Percentiles rank a stretch among this genome's conserved stretches.
Evolutionary conservation across 2,329 filamentous ascomycete species (phyloP).

Genomic region (Ceratocystis alfenasii): DNA sequence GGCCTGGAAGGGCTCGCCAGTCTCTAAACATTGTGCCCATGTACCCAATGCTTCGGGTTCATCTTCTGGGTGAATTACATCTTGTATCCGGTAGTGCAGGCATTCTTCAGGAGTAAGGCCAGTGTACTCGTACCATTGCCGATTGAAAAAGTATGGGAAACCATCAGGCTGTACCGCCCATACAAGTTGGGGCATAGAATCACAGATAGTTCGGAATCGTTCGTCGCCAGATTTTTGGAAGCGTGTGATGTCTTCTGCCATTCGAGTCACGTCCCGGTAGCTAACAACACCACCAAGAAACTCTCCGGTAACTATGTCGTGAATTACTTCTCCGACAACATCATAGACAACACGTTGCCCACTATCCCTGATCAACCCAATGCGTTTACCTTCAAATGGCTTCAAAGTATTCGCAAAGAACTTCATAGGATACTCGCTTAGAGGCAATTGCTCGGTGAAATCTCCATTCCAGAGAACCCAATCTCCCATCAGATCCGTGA

Average conservation of each 20-base stretch:
- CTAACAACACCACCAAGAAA: conserved; percentile 62
- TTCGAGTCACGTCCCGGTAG: conserved; percentile 59
- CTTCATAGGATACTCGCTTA: conserved; percentile 55
- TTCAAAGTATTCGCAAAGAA: conserved; percentile 49
- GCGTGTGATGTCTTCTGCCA: conserved; percentile 55
- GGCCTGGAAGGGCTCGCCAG: conserved; percentile 55
- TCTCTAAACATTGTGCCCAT: conserved; percentile 53
- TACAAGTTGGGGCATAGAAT: conserved; percentile 59
- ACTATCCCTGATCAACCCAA: conserved; percentile 48
- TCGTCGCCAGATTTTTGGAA: conserved; percentile 61
- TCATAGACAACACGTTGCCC: conserved; percentile 49
- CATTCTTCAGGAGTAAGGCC: conserved; percentile 52
- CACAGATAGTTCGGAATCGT: conserved; percentile 63
- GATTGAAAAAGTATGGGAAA: conserved; percentile 59
- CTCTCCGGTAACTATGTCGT: conserved; percentile 55
- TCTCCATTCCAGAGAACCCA: conserved; percentile 55
- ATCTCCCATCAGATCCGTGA: conserved; percentile 42
- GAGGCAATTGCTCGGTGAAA: conserved; percentile 46
- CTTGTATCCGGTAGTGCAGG: conserved; percentile 49
- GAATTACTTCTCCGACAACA: conserved; percentile 53
- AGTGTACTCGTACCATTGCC: conserved; percentile 70
- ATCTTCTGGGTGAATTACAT: conserved; percentile 60
- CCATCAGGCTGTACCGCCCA: conserved; percentile 63
- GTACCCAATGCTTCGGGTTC: conserved; percentile 40
- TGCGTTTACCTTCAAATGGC: conserved; percentile 45